Evolutionary conservation across 2,329 filamentous ascomycete species (phyloP), one percentile per base, ranked within the genome.

Genomic region (Venturia pyrina): DNA sequence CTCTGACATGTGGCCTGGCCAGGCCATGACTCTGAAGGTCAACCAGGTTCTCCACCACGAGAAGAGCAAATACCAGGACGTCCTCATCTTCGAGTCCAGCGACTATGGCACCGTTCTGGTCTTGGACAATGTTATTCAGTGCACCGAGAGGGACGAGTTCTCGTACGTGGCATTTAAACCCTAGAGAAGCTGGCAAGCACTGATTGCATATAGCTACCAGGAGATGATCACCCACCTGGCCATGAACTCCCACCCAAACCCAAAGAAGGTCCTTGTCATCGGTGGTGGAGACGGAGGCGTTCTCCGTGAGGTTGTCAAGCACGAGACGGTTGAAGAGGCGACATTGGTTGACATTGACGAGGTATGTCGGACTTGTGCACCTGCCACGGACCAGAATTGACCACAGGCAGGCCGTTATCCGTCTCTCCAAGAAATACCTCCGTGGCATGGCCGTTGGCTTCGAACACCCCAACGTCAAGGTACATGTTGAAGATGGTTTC

Each of bases 181-280:
- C 44, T 21, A 48, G 8, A 34, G 13, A 21, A 46, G 24, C 43
- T 34, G 28, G 34, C 41, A 59, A 48, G 59, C 62, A 34, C 11
- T 28, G 21, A 65, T 43, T 64, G 63, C 10, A 32, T 17, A 43
- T 21, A 84, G 82, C 73, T 96, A 96, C 87, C 95, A 99, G 85
- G 95, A 99, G 86, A 99, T 99, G 95, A 99, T 99, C 80, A 93
- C 93, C 72, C 92, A 99, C 81, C 85, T 99, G 71, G 95, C 92
- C 80, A 91, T 99, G 89, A 95, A 96, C 86, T 91, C 93, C 65
- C 95, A 99, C 86, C 95, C 95, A 72, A 88, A 96, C 84, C 95
- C 95, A 76, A 95, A 98, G 87, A 96, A 93, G 81, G 95, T 99
- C 65, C 88, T 99, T 67, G 95, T 99, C 78, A 98, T 99, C 75